Evolutionary conservation across 805 yeast species (phyloP).

Genomic region (Sugiyamaella lignohabitans): DNA sequence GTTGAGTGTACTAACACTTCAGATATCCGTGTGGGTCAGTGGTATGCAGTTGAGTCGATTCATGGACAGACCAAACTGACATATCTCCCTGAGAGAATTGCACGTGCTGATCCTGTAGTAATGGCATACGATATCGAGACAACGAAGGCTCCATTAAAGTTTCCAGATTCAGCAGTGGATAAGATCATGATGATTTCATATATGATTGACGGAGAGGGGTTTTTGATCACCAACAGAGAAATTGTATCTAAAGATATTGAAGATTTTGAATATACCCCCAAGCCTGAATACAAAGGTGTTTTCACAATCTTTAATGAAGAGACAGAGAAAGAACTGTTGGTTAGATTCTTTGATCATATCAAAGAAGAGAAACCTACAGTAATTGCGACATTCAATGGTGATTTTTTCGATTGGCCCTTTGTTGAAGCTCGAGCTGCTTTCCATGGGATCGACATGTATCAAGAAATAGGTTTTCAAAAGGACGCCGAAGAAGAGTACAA

Average conservation of each 20-base stretch:
- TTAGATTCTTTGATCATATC: constrained; percentile 82
- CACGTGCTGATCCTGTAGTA: constrained; percentile 96
- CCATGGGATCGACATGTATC: constrained; percentile 82
- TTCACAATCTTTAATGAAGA: constrained; percentile 87
- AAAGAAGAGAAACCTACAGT: constrained; percentile 87
- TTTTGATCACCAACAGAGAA: constrained; percentile 85
- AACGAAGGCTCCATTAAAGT: constrained; percentile 90
- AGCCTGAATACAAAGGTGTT: constrained; percentile 87
- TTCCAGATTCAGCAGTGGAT: constrained; percentile 87
- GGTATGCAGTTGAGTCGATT: constrained; percentile 76
- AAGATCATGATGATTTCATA: constrained; percentile 98
- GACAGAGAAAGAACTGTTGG: constrained; percentile 68
- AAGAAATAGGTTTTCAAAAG: constrained; percentile 88
- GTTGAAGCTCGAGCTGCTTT: constrained; percentile 80
- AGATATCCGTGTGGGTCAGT: constrained; percentile 83
- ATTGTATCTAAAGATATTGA: constrained; percentile 91
- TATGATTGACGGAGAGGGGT: constrained; percentile 98
- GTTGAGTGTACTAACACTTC: neutral
- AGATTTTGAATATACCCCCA: constrained; percentile 96
- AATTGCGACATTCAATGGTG: constrained; percentile 98
- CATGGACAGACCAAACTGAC: constrained; percentile 48
- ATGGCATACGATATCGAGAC: constrained; percentile 97
- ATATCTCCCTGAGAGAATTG: constrained; percentile 67
- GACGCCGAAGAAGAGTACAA: constrained; percentile 90
- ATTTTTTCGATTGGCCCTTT: constrained; percentile 98